Evolutionary conservation across 495 filamentous ascomycete species (phyloP), one percentile per base, ranked within the genome.

Genomic region (Talaromyces stipitatus): DNA sequence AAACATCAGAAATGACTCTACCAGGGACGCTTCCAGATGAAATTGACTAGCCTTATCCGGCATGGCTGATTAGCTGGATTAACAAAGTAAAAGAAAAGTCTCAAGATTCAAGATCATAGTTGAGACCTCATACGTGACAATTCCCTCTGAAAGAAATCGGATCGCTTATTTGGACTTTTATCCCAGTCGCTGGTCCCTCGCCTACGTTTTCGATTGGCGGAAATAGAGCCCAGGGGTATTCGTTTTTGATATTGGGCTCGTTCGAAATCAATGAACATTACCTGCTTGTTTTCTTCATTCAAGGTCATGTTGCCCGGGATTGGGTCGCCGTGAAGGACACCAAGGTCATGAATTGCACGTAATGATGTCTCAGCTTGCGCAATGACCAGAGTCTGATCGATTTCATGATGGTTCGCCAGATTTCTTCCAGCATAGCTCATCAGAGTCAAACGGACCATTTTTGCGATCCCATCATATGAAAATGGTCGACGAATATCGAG

Each of bases 401-500:
- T 12, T 28, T 48, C 45, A 53, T 52, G 27, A 9, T 23, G 54
- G 2, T 28, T 18, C 38, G 41, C 56, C 58, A 60, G 50, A 10
- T 45, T 51, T 16, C 12, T 38, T 5, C 72, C 72, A 27, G 57
- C 69, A 41, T 61, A 73, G 41, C 67, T 66, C 38, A 75, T 62
- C 20, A 71, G 62, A 57, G 69, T 65, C 43, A 73, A 58, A 59
- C 69, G 59, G 9, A 66, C 60, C 32, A 73, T 61, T 36, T 64
- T 56, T 12, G 56, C 64, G 41, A 67, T 69, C 18, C 68, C 65
- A 32, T 73, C 64, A 62, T 67, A 71, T 50, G 58, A 69, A 60
- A 73, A 72, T 18, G 62, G 67, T 9, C n/a, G n/a, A n/a, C 54
- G 57, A 36, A 75, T 64, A 29, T 64, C 55, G 36, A 75, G 65